Evolutionary conservation across 495 filamentous ascomycete genomes (phyloP).

Genomic region (Cercophora newfieldiana): DNA sequence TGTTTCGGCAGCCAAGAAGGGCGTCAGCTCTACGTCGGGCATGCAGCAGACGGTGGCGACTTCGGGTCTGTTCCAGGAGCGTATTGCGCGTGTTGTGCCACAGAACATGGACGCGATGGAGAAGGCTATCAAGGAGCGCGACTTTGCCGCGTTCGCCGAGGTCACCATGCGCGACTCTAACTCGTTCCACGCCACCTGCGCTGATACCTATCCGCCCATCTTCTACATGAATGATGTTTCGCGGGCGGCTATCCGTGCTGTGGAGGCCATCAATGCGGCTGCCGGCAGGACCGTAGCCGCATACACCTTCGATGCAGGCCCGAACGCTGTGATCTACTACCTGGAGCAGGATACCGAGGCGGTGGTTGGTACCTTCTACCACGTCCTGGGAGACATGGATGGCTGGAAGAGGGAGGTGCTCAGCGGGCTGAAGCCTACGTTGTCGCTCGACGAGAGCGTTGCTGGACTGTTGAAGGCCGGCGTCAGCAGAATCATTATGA

Average conservation of each 20-base stretch:
- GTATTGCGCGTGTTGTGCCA: slow-evolving; percentile 74
- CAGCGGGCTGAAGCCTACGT: slow-evolving; percentile 46
- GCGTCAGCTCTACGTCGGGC: slow-evolving; percentile 82
- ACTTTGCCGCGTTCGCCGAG: slow-evolving; percentile 85
- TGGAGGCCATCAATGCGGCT: slow-evolving; percentile 80
- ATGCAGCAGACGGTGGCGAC: slow-evolving; percentile 97
- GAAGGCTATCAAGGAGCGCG: slow-evolving; percentile 67
- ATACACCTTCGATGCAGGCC: slow-evolving; percentile 97
- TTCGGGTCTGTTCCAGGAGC: slow-evolving; percentile 73
- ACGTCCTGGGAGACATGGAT: slow-evolving; percentile 50
- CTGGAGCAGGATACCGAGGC: slow-evolving; percentile 69
- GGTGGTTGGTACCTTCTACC: slow-evolving; percentile 72
- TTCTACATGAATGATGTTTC: slow-evolving; percentile 97
- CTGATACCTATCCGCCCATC: slow-evolving; percentile 94
- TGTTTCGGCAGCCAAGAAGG: slow-evolving; percentile 90
- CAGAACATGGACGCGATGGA: slow-evolving; percentile 84
- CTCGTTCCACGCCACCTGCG: slow-evolving; percentile 90
- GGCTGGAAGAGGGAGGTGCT: slow-evolving; percentile 59
- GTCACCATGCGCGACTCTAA: slow-evolving; percentile 97
- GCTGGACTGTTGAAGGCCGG: slow-evolving; percentile 68
- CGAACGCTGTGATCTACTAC: slow-evolving; percentile 95
- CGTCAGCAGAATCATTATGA: slow-evolving; percentile 85
- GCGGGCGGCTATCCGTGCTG: slow-evolving; percentile 77
- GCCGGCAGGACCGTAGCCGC: slow-evolving; percentile 75
- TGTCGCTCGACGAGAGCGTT: slow-evolving; percentile 58